Evolutionary conservation across 2,329 filamentous ascomycete species (phyloP).

Genomic region (Hypoxylon sp.): DNA sequence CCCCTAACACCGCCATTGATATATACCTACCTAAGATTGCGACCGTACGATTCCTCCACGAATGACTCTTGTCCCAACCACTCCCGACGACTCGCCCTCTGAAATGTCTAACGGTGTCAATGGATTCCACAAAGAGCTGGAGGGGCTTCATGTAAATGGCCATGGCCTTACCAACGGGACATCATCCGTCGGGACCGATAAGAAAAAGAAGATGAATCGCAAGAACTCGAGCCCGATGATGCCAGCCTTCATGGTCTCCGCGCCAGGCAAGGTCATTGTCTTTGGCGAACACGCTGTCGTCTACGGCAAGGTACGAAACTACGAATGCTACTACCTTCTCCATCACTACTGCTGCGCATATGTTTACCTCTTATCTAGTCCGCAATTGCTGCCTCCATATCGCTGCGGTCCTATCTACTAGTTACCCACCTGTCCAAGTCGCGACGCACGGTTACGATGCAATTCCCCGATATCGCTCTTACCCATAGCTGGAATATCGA

Average conservation of each 20-base stretch:
- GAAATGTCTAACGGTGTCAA: constrained; percentile 51
- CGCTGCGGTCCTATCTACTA: constrained; percentile 93
- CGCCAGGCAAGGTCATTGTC: constrained; percentile 97
- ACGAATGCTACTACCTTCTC: constrained; percentile 8
- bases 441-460: constrained; percentile 84
- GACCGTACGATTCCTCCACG: constrained; percentile 23
- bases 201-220: constrained; percentile 58
- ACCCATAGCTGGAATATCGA: constrained; percentile 95
- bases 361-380: constrained; percentile 63
- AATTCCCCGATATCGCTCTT: constrained; percentile 91
- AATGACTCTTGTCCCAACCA: constrained; percentile 46
- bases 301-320: constrained; percentile 81
- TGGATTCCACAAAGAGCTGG: constrained; percentile 49
- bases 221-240: constrained; percentile 75
- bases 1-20: constrained; percentile 4
- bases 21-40: constrained; percentile 12
- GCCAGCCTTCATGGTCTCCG: constrained; percentile 96
- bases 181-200: constrained; percentile 49
- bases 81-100: constrained; percentile 47
- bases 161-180: constrained; percentile 47
- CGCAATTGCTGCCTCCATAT: constrained; percentile 94
- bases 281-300: constrained; percentile 99
- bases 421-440: constrained; percentile 95
- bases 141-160: constrained; percentile 43
- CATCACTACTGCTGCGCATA: constrained; percentile 10